Evolutionary conservation across 495 filamentous ascomycete genomes (phyloP).

Genomic region (Xylaria intraflava): DNA sequence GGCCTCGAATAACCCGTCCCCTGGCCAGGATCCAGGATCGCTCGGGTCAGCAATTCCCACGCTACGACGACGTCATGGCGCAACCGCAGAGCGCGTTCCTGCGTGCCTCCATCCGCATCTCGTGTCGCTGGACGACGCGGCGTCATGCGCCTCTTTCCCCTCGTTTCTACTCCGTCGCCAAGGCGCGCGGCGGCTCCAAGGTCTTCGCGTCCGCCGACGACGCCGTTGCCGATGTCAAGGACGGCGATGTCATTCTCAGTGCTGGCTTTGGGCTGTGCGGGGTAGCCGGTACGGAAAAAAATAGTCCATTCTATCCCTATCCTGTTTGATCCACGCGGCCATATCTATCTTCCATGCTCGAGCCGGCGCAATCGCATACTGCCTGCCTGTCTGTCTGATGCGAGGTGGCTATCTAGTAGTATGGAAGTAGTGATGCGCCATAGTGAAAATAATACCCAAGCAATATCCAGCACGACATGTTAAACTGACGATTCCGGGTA

Average conservation of each 20-base stretch:
- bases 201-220: conserved; percentile 51
- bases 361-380: too few relatives aligned
- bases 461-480: too few relatives aligned
- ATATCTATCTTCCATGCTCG: too few relatives aligned
- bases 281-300: conserved; percentile 42
- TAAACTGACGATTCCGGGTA: too few relatives aligned
- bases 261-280: conserved; percentile 59
- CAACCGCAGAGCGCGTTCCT: conserved; percentile 12
- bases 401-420: neutral
- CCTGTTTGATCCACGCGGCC: neutral
- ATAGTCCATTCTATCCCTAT: neutral
- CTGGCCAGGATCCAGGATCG: neutral
- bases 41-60: neutral
- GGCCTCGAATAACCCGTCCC: too few relatives aligned
- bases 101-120: conserved; percentile 16
- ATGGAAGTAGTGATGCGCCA: too few relatives aligned
- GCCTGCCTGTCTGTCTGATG: too few relatives aligned
- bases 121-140: conserved; percentile 16
- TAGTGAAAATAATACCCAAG: too few relatives aligned
- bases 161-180: conserved; percentile 20
- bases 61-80: conserved; percentile 16
- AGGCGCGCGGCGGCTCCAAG: conserved; percentile 41
- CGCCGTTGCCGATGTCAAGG: conserved; percentile 53
- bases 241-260: conserved; percentile 52
- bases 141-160: conserved; percentile 3